Evolutionary conservation across 352 stramenopile species (phyloP), one percentile per base, ranked within the genome.

Genomic region (Pythium monospermum): DNA sequence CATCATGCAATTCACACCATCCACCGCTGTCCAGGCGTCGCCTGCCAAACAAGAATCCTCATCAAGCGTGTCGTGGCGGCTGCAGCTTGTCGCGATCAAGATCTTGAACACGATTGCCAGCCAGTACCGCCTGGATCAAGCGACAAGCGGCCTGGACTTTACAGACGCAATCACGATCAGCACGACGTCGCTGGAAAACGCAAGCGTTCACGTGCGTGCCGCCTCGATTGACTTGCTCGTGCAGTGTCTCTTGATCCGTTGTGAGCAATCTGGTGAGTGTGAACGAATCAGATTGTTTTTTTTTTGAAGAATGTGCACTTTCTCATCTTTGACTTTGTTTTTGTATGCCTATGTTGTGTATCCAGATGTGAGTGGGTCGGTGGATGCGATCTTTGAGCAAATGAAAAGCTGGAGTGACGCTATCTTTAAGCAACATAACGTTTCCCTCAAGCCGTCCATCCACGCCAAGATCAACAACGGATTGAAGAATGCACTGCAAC

Each of bases 391-490:
- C 16, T 85, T 72, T 26, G 81, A 90, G 19, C 78, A 91, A 19
- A 84, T 82, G 28, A 83, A 89, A 31, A 81, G 55, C 52, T 92
- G 76, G 71, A 76, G 61, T 6, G 82, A 90, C 37, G 77, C 74
- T 2, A 66, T 88, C 21, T 84, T 92, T 38, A 85, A 85, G 28
- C 69, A 89, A 52, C 69, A 90, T 22, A 85, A 84, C 25, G 56
- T 84, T 21, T 49, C 57, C 7, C 43, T 89, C 2, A 92, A 92
- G 44, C 77, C 82, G 0, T 87, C 79, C 0, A 83, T 91, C 18
- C 79, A 89, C 33, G 79, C 75, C 0, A 91, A 87, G 59, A 89
- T 92, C 67, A 90, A 91, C 60, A 91, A 73, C 18, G 79, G 82
- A 18, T 60, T 91, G 8, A 85, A 81, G 39, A 77, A 71, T 38